phyloP scores from a whole-genome alignment of 2,329 filamentous ascomycete genomes.

The Aureobasidium sp. region DNA sequence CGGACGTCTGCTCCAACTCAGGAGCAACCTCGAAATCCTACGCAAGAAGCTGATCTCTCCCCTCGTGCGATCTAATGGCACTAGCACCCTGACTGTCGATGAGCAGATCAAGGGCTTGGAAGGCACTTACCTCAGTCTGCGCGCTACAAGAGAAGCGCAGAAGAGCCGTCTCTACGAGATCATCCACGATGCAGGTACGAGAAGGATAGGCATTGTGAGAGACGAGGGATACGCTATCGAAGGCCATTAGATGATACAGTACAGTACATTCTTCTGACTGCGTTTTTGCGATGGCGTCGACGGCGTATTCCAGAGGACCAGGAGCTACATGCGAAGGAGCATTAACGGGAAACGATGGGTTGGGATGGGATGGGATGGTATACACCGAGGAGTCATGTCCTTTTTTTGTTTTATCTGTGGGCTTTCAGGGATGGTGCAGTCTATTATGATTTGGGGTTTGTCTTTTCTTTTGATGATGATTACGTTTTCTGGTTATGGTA shows the following conservation, averaged over 20 bases:
- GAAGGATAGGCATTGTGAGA: conserved; percentile 9
- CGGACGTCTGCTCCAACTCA: conserved; percentile 70
- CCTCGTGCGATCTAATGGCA: conserved; percentile 61
- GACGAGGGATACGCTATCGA: conserved; percentile 16
- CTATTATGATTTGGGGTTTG: background rate
- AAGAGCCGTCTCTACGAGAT: conserved; percentile 76
- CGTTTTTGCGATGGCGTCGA: conserved; percentile 8
- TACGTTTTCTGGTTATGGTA: background rate
- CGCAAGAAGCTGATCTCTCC: conserved; percentile 77
- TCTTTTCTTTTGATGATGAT: background rate
- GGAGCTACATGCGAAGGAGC: background rate
- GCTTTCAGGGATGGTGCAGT: background rate
- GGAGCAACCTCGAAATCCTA: conserved; percentile 81
- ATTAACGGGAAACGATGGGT: background rate
- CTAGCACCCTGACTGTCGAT: conserved; percentile 64
- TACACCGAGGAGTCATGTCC: background rate
- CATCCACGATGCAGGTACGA: conserved; percentile 51
- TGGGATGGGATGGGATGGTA: background rate
- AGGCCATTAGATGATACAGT: conserved; percentile 9
- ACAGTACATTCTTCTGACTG: background rate
- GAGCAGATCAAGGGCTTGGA: conserved; percentile 79
- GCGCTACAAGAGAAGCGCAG: conserved; percentile 65
- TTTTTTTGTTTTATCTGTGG: background rate
- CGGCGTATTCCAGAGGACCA: background rate
- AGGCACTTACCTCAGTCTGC: conserved; percentile 69